Conservation (phyloP, 169 alveolate species). For the Plasmodium falciparum region DNA sequence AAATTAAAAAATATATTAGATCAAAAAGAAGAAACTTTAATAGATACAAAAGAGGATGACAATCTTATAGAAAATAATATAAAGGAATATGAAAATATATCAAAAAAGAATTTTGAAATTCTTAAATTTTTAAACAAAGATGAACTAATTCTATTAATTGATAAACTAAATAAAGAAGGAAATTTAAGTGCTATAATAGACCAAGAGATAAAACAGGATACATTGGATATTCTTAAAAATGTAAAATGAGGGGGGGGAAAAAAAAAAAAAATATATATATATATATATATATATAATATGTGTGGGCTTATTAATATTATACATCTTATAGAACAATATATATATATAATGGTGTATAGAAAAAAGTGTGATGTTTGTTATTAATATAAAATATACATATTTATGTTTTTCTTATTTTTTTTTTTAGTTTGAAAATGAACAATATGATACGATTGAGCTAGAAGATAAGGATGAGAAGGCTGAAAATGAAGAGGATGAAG, state of each 20-base stretch:
- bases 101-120: slow-evolving; percentile 76
- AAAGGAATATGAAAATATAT: slow-evolving; percentile 73
- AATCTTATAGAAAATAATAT: slow-evolving; percentile 40
- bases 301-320: neutral
- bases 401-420: neutral
- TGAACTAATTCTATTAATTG: slow-evolving; percentile 79
- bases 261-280: slow-evolving; percentile 13
- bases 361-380: too few relatives aligned
- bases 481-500: slow-evolving; percentile 45
- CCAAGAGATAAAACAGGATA: slow-evolving; percentile 49
- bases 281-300: slow-evolving; percentile 11
- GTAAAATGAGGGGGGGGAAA: slow-evolving; percentile 2
- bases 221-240: slow-evolving; percentile 46
- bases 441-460: slow-evolving; percentile 53
- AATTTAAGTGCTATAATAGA: slow-evolving; percentile 50
- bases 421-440: slow-evolving; percentile 69
- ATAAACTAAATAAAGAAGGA: slow-evolving; percentile 77
- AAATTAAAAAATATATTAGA: slow-evolving; percentile 80
- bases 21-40: slow-evolving; percentile 45
- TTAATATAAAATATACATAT: too few relatives aligned
- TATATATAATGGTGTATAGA: too few relatives aligned
- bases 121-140: slow-evolving; percentile 79
- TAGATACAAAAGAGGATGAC: slow-evolving; percentile 54
- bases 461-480: slow-evolving; percentile 14
- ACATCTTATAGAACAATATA: neutral